These are phyloP conservation scores for Apiosordaria backusii DNA, from an alignment of 495 filamentous ascomycete species.

Conservation along the genomic window DNA sequence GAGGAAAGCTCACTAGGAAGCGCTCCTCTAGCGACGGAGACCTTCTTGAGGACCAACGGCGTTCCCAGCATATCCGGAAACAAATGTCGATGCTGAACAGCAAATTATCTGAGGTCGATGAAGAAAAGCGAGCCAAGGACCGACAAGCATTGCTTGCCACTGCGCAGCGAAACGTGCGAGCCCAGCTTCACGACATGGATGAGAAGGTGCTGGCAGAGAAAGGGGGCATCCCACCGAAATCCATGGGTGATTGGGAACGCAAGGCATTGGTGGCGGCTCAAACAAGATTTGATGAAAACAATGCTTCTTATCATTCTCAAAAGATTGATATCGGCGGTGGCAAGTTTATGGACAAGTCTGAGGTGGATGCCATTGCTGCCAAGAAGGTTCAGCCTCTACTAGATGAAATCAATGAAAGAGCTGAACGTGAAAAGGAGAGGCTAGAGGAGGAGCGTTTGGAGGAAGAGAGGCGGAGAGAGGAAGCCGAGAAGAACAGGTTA, in stretches of 20 bases:
- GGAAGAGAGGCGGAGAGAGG: slow-evolving; percentile 46
- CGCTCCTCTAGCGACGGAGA: slow-evolving; percentile 70
- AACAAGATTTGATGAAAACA: slow-evolving; percentile 55
- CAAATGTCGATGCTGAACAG: slow-evolving; percentile 76
- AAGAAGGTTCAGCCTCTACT: slow-evolving; percentile 80
- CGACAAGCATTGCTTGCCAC: slow-evolving; percentile 69
- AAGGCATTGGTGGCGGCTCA: slow-evolving; percentile 65
- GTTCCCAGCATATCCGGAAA: slow-evolving; percentile 66
- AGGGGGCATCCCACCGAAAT: slow-evolving; percentile 66
- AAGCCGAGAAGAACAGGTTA: slow-evolving; percentile 42
- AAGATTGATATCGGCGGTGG: slow-evolving; percentile 79
- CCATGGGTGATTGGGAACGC: slow-evolving; percentile 73
- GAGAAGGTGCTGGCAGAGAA: slow-evolving; percentile 71
- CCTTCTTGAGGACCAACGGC: slow-evolving; percentile 57
- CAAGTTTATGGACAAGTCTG: slow-evolving; percentile 71
- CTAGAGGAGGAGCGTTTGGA: slow-evolving; percentile 50
- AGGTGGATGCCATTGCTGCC: slow-evolving; percentile 76
- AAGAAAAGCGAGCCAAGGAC: slow-evolving; percentile 69
- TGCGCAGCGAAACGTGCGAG: slow-evolving; percentile 80
- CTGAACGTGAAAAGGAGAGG: slow-evolving; percentile 62
- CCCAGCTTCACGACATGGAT: slow-evolving; percentile 73
- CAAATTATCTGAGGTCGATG: slow-evolving; percentile 65
- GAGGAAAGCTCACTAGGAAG: slow-evolving; percentile 54
- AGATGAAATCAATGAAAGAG: slow-evolving; percentile 80
- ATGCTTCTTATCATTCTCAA: slow-evolving; percentile 43